Percentiles rank a stretch among this genome's conserved stretches.
These are phyloP conservation scores for Hypseocharis bilobata DNA, from an alignment of 441 rosid genomes.

Conservation along the genomic window DNA sequence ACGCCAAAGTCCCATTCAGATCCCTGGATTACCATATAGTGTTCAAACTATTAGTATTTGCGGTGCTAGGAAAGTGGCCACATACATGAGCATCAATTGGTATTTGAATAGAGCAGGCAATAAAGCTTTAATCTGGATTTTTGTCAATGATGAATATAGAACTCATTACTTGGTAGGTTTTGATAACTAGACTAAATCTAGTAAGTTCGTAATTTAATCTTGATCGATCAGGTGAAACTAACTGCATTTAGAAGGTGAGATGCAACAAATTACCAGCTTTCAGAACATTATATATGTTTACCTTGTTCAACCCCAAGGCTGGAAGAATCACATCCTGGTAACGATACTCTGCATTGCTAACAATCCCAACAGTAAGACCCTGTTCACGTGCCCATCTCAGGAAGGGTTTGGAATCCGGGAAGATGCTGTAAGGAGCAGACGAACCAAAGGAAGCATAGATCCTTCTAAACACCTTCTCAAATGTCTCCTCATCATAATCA, in stretches of 20 bases:
- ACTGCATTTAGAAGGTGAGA: not conserved
- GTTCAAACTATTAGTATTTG: not conserved
- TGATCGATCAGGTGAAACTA: too few relatives aligned
- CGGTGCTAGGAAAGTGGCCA: not conserved
- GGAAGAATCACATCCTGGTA: constrained; percentile 88
- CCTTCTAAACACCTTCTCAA: constrained; percentile 73
- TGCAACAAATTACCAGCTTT: not conserved
- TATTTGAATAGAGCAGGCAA: too few relatives aligned
- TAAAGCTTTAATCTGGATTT: too few relatives aligned
- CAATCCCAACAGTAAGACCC: constrained; percentile 64
- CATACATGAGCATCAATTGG: not conserved
- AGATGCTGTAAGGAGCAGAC: constrained; percentile 74
- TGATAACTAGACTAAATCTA: too few relatives aligned
- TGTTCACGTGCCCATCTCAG: constrained; percentile 67
- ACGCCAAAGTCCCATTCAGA: constrained; percentile 97
- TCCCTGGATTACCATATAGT: constrained; percentile 33
- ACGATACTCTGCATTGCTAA: constrained; percentile 83
- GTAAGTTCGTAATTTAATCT: too few relatives aligned
- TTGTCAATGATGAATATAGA: not conserved
- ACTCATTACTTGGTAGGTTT: too few relatives aligned
- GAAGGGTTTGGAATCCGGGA: constrained; percentile 74
- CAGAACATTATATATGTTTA: constrained; percentile 21
- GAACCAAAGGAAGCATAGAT: constrained; percentile 92
- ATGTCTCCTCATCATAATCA: constrained; percentile 81
- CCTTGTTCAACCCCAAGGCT: constrained; percentile 71